Conservation (phyloP, 148 eudicot species). For the Spergularia bocconei region DNA sequence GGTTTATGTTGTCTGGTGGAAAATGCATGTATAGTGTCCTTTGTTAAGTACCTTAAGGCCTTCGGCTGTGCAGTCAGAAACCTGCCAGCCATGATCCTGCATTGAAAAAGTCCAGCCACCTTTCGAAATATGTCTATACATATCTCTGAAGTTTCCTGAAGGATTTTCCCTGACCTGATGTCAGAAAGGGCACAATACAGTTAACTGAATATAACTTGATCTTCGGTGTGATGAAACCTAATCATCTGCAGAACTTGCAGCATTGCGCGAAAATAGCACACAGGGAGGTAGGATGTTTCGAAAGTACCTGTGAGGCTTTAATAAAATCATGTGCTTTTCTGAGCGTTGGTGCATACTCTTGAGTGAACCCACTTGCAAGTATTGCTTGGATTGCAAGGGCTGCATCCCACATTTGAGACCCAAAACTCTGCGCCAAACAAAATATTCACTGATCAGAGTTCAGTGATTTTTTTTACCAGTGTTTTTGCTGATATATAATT, state of each 20-base stretch:
- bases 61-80: constrained; percentile 72
- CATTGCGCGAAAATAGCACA: neutral
- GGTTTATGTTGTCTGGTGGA: too few species aligned
- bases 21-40: neutral
- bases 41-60: constrained; percentile 48
- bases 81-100: constrained; percentile 78
- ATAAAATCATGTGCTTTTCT: constrained; percentile 48
- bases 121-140: constrained; percentile 55
- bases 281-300: neutral
- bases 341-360: constrained; percentile 42
- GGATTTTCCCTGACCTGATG: constrained; percentile 49
- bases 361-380: constrained; percentile 29
- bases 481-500: neutral
- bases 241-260: neutral
- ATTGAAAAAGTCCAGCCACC: constrained; percentile 70
- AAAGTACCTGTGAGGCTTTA: constrained; percentile 49
- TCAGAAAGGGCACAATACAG: neutral
- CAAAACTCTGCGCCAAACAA: constrained; percentile 36
- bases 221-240: neutral
- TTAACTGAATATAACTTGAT: neutral
- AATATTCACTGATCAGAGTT: neutral
- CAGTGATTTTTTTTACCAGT: neutral
- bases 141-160: constrained; percentile 40
- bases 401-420: constrained; percentile 60
- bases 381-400: constrained; percentile 49